A percentile compares a stretch with the other conserved stretches of the same genome.
Evolutionary conservation across 352 stramenopile genomes (phyloP).

Genomic region (Globisporangium takayamanum): DNA sequence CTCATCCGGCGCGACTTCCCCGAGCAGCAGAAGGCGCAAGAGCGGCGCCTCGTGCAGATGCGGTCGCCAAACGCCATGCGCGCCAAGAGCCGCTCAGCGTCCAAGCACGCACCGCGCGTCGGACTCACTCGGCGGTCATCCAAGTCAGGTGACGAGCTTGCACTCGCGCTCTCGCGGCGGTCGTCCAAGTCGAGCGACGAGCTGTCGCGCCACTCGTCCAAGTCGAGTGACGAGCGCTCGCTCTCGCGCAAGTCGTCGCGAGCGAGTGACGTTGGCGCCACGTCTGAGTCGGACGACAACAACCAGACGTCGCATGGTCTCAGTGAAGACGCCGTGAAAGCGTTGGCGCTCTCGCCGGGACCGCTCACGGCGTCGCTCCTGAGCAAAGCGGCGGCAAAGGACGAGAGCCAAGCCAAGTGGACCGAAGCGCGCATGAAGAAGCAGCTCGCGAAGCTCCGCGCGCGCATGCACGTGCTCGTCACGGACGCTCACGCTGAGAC

Average conservation of each 20-base stretch:
- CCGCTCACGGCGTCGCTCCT: background rate
- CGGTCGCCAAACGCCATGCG: conserved; percentile 12
- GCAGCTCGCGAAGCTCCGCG: conserved; percentile 40
- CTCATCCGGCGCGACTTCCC: conserved; percentile 48
- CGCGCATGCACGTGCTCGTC: conserved; percentile 48
- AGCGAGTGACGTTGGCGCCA: background rate
- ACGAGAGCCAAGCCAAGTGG: conserved; percentile 10
- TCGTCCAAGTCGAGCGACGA: conserved; percentile 2
- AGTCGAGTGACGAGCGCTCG: conserved; percentile 3
- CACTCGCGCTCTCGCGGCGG: background rate
- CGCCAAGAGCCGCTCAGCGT: conserved; percentile 1
- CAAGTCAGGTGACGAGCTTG: conserved; percentile 10
- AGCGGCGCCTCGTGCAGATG: conserved; percentile 23
- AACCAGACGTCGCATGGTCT: conserved; percentile 8
- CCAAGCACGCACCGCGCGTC: conserved; percentile 9
- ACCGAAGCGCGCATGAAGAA: conserved; percentile 26
- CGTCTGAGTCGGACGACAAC: conserved; percentile 7
- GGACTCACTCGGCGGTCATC: conserved; percentile 7
- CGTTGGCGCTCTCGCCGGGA: conserved; percentile 15
- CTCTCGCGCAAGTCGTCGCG: conserved; percentile 1
- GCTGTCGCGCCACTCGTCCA: background rate
- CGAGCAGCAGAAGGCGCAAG: conserved; percentile 31
- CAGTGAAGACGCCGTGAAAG: conserved; percentile 11
- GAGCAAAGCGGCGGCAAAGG: conserved; percentile 9
- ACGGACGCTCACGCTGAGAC: conserved; percentile 37